Base-by-base conservation (phyloP, 768 basidiomycete species). In the Leucosporidium yakuticum region DNA sequence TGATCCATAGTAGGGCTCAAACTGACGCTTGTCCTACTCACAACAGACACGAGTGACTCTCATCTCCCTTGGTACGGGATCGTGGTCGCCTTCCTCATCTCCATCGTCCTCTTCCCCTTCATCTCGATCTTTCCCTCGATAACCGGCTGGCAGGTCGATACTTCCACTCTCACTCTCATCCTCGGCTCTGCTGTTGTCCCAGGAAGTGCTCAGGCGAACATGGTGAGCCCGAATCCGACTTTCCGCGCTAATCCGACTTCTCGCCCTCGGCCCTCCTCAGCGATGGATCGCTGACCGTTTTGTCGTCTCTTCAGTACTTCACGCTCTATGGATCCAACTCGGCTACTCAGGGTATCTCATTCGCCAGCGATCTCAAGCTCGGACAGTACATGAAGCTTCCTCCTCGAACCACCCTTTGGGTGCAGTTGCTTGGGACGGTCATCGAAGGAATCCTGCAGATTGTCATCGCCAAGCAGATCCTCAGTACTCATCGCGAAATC, bases 391-490 rank as follows among this genome's bases (percentile, higher is more conserved):
- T 64, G 4, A 87, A 87, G 78, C 81, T 87, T 50, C 85, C 86
- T 51, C 86, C 86, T 54, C 84, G 85, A 12, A 83, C 83, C 44
- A 84, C 86, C 4, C 87, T 87, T 76, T 80, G 82, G 25, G 84
- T 85, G 12, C 85, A 87, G 74, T 81, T 80, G 39, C 61, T 82
- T 56, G 85, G 86, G 2, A 83, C 85, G 12, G 77, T 87, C 50
- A 78, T 87, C 47, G 85, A 83, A 69, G 69, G 68, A 44, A 44
- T 70, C 61, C 74, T 75, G 44, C 67, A 73, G 53, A 34, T 78
- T 77, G 83, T 85, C 55, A 85, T 89, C 67, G 87, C 84, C 84
- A 85, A 84, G 69, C 81, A 82, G 2, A 84, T 87, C 66, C 80
- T 87, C 73, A 79, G 80, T 60, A 80, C 77, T 48, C 83, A 85